Evolutionary conservation across 2,329 filamentous ascomycete genomes (phyloP), one percentile per base, ranked within the genome.

Genomic region (Botryotinia calthae): DNA sequence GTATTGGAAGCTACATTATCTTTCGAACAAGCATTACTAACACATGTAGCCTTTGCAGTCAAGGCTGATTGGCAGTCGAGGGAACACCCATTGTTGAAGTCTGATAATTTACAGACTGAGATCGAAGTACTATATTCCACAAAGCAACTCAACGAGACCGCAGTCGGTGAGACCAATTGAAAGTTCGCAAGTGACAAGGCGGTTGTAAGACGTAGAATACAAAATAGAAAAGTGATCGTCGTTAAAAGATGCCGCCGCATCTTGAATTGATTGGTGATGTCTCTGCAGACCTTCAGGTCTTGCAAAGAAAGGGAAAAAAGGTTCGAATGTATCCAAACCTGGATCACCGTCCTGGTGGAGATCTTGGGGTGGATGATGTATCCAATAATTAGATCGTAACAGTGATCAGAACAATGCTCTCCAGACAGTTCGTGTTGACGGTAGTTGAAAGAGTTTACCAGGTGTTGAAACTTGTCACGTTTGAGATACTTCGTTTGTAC

Each of bases 181-280:
- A 81, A 81, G 68, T 80, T 79, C 56, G 77, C 77, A 20, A 81
- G 76, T 28, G 79, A 79, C 34, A 81, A 72, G 40, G 79, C 79
- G 58, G 76, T 75, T 31, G 75, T 73, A 28, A 73, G 70, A 31
- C 75, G 77, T 61, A 79, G 61, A 63, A 75, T 72, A 18, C 59
- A 72, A 44, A 76, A 76, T 51, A 79, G 66, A 51, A 72, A 71
- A 10, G 76, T 48, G 31, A 72, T 54, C 56, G 75, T 74, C 12
- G 40, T 46, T 28, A 63, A 48, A 56, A 44, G 6, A 67, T 66
- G 51, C 62, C 28, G 48, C 12, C 62, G 59, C 63, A 72, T 72
- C 22, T 70, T 72, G 65, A 70, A 58, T 42, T 25, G 44, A 25
- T 70, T 63, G 71, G 25, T 70, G 22, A 6, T 70, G 46, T 58